Percentiles rank a stretch among this genome's conserved stretches.
Conservation (phyloP, 768 basidiomycete genomes). For the Rubroboletus satanas region DNA sequence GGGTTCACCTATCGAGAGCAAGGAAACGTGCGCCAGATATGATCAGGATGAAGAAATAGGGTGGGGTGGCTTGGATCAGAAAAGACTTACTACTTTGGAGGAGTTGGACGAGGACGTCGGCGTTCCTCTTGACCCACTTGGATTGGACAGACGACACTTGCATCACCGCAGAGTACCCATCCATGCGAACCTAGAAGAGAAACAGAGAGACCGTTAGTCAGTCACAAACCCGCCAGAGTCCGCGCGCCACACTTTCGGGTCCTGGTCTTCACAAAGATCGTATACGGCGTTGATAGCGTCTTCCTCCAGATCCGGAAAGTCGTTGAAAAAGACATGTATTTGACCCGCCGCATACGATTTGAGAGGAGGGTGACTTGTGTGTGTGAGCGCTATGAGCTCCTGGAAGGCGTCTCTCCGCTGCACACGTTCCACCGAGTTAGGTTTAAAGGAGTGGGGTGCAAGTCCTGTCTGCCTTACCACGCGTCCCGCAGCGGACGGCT, state of each 20-base stretch:
- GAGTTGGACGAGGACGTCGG: slow-evolving; percentile 71
- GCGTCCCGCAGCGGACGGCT: slow-evolving; percentile 35
- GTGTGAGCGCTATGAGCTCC: slow-evolving; percentile 52
- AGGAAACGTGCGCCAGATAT: slow-evolving; percentile 10
- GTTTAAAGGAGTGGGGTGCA: background rate
- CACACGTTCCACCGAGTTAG: slow-evolving; percentile 10
- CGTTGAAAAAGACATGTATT: slow-evolving; percentile 56
- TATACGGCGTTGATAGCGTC: slow-evolving; percentile 74
- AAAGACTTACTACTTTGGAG: slow-evolving; percentile 63
- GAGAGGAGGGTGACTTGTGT: slow-evolving; percentile 41
- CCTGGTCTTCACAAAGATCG: slow-evolving; percentile 71
- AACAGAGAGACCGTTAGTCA: slow-evolving; percentile 1
- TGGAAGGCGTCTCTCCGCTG: slow-evolving; percentile 52
- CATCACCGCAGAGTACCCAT: slow-evolving; percentile 62
- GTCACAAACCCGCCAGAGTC: slow-evolving; percentile 1
- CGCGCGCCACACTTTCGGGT: slow-evolving; percentile 39
- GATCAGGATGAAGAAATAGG: slow-evolving; percentile 17
- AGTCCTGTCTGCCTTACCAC: slow-evolving; percentile 32
- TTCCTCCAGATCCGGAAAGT: slow-evolving; percentile 71
- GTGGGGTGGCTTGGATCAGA: background rate
- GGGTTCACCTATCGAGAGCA: slow-evolving; percentile 49
- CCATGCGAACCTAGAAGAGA: slow-evolving; percentile 54
- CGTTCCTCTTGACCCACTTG: slow-evolving; percentile 66
- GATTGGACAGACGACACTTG: slow-evolving; percentile 44
- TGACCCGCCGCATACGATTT: slow-evolving; percentile 58